Evolutionary conservation across 495 filamentous ascomycete species (phyloP).

Genomic region (Symbiotaphrina buchneri): DNA sequence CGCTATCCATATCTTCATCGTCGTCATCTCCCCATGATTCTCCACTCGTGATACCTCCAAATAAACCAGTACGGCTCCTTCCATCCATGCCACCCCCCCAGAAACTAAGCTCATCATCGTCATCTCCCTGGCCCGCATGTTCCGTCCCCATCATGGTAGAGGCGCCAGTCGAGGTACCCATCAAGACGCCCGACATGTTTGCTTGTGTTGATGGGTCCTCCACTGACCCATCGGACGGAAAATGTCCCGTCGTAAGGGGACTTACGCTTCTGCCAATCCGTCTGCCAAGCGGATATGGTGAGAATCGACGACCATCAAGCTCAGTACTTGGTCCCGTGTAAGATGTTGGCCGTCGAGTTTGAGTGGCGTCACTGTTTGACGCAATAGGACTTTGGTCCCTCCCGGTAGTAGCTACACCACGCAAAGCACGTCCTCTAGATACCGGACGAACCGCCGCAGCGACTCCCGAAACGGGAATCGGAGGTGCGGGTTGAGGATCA

Average conservation of each 20-base stretch:
- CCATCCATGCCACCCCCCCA: slow-evolving; percentile 33
- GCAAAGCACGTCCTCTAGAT: not conserved
- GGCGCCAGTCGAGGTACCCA: slow-evolving; percentile 1
- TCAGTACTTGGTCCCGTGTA: not conserved
- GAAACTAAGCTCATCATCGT: slow-evolving; percentile 34
- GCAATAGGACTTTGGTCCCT: no score
- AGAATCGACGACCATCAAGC: not conserved
- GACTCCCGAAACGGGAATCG: not conserved
- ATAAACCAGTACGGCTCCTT: slow-evolving; percentile 17
- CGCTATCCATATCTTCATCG: slow-evolving; percentile 10
- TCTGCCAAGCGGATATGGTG: not conserved
- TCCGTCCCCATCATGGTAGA: slow-evolving; percentile 13
- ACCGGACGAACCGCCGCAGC: not conserved
- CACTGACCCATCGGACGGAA: not conserved
- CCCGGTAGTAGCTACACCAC: no score
- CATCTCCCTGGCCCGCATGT: slow-evolving; percentile 28
- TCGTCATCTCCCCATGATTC: not conserved
- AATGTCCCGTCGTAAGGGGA: not conserved
- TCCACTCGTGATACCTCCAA: not conserved
- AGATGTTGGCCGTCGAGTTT: no score
- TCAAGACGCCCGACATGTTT: not conserved
- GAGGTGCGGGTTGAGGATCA: not conserved
- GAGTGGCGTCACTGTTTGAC: no score
- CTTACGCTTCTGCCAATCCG: not conserved
- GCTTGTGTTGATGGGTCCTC: not conserved